Evolutionary conservation across 352 stramenopile species (phyloP).

Genomic region (Globisporangium abappressorium): DNA sequence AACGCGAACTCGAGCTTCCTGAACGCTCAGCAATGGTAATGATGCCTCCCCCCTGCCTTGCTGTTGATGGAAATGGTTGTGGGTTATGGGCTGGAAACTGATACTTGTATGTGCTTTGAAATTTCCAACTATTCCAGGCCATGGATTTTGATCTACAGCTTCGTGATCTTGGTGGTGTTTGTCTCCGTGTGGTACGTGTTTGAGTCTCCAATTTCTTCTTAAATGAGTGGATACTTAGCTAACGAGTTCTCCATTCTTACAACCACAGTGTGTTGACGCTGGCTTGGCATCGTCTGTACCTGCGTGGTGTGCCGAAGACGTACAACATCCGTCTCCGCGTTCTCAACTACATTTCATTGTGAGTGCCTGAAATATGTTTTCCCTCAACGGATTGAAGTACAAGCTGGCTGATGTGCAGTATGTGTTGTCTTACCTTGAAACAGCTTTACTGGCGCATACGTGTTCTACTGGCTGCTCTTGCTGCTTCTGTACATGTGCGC

Average conservation of each 20-base stretch:
- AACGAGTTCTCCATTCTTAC: neutral
- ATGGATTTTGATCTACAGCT: constrained; percentile 87
- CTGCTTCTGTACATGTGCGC: constrained; percentile 88
- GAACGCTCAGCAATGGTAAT: constrained; percentile 76
- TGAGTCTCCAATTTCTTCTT: neutral
- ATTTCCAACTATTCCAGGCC: constrained; percentile 29
- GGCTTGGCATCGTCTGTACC: constrained; percentile 81
- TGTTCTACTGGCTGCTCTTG: constrained; percentile 88
- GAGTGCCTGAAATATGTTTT: constrained; percentile 17
- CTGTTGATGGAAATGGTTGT: neutral
- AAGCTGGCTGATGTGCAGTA: neutral
- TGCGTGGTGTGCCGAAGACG: constrained; percentile 82
- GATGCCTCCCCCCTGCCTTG: neutral
- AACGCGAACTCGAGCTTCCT: constrained; percentile 59
- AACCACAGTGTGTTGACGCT: constrained; percentile 62
- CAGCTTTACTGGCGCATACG: constrained; percentile 83
- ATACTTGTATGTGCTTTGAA: constrained; percentile 8
- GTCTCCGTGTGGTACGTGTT: constrained; percentile 69
- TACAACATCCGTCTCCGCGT: constrained; percentile 88
- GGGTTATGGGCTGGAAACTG: neutral
- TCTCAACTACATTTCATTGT: constrained; percentile 89
- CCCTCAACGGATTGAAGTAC: too few species aligned
- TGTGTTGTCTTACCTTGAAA: neutral
- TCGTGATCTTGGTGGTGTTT: constrained; percentile 81
- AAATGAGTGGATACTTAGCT: neutral